phyloP scores from a whole-genome alignment of 2,329 filamentous ascomycete genomes.

The Teratosphaeria gauchensis region DNA sequence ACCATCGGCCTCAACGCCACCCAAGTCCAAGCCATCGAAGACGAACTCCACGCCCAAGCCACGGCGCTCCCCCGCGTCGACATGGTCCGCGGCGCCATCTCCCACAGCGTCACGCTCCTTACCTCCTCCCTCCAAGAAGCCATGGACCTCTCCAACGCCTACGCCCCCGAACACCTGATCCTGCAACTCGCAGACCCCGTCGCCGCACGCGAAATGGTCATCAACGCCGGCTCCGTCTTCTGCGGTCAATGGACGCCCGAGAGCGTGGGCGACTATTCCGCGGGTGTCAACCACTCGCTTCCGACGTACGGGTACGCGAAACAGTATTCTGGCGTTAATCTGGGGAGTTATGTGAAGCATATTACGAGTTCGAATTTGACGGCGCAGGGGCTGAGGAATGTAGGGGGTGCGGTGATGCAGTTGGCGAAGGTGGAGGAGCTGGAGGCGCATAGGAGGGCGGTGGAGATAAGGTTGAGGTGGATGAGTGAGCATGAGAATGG shows the following conservation, averaged over 20 bases:
- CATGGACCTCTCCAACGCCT: conserved; percentile 76
- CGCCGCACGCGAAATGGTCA: conserved; percentile 63
- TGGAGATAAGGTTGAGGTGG: conserved; percentile 50
- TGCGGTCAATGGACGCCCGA: conserved; percentile 95
- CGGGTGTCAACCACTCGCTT: conserved; percentile 92
- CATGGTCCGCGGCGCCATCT: conserved; percentile 82
- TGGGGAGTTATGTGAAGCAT: conserved; percentile 93
- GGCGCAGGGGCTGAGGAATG: conserved; percentile 71
- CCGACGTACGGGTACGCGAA: conserved; percentile 97
- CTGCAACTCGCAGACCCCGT: conserved; percentile 75
- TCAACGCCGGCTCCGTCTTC: conserved; percentile 94
- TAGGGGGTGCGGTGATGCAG: conserved; percentile 86
- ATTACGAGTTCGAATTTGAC: conserved; percentile 92
- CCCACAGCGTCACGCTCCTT: conserved; percentile 79
- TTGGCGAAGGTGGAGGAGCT: conserved; percentile 88
- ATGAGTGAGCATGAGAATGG: conserved; percentile 2
- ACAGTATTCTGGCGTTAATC: conserved; percentile 95
- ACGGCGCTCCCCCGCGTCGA: conserved; percentile 79
- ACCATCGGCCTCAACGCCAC: conserved; percentile 67
- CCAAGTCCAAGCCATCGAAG: conserved; percentile 73
- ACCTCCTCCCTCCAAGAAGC: conserved; percentile 67
- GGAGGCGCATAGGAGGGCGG: conserved; percentile 77
- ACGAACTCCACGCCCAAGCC: conserved; percentile 82
- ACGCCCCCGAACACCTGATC: conserved; percentile 94
- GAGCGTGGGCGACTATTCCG: conserved; percentile 95